Conservation (phyloP, 2,329 filamentous ascomycete species). For the Paraphoma chrysanthemicola region DNA sequence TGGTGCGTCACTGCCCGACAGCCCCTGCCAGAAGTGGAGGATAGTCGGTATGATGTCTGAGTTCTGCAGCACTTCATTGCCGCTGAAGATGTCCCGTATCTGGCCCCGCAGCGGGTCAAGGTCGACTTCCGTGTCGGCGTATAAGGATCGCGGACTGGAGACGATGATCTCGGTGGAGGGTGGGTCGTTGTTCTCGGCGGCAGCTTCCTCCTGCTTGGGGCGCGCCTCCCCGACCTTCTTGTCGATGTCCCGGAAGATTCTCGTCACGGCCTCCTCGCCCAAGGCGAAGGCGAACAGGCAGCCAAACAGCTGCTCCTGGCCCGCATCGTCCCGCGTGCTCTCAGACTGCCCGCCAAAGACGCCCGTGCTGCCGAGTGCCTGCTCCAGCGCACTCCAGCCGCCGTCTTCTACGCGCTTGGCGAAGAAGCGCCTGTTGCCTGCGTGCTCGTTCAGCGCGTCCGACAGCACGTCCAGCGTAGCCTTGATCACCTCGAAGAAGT, state of each 20-base stretch:
- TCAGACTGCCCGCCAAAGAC: conserved; percentile 45
- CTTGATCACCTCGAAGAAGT: conserved; percentile 73
- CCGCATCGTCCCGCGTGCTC: conserved; percentile 43
- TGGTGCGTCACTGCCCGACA: conserved; percentile 41
- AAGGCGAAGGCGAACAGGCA: conserved; percentile 81
- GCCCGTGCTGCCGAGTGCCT: conserved; percentile 73
- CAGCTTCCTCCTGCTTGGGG: conserved; percentile 12
- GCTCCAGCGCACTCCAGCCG: conserved; percentile 80
- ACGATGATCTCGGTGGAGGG: conserved; percentile 30
- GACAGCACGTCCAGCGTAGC: conserved; percentile 76
- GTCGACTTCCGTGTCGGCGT: conserved; percentile 35
- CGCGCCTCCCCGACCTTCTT: conserved; percentile 29
- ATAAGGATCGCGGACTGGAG: conserved; percentile 32
- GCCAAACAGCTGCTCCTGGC: conserved; percentile 78
- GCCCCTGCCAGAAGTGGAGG: conserved; percentile 47
- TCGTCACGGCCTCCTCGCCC: conserved; percentile 76
- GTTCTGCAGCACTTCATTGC: conserved; percentile 50
- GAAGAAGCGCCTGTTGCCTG: conserved; percentile 90
- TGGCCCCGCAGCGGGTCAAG: conserved; percentile 38
- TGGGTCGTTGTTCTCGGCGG: conserved; percentile 7
- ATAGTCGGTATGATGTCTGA: conserved; percentile 49
- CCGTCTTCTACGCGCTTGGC: conserved; percentile 75
- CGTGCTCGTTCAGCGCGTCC: conserved; percentile 76
- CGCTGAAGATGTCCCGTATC: conserved; percentile 45
- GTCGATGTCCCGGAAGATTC: conserved; percentile 63